Evolutionary conservation across 169 alveolate species (phyloP).

Genomic region (Eimeria maxima): DNA sequence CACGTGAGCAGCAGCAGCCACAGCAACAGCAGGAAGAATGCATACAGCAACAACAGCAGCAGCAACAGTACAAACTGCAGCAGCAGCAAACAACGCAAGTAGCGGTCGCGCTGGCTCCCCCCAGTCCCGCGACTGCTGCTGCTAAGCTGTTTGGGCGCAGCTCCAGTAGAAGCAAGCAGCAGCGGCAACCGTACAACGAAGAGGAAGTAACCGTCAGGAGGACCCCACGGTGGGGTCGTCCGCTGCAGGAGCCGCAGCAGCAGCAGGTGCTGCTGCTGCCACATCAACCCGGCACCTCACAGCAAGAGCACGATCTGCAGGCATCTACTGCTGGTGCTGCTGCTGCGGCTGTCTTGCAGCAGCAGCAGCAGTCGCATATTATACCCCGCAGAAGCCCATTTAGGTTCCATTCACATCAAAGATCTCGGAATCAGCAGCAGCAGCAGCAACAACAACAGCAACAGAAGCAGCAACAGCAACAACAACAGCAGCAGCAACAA

Average conservation of each 20-base stretch:
- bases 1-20: slow-evolving; percentile 28
- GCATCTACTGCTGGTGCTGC: not conserved
- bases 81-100: not conserved
- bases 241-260: not conserved
- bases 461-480: too few relatives aligned
- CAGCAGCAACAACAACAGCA: slow-evolving; percentile 37
- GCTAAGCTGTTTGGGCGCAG: not conserved
- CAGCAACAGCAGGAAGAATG: slow-evolving; percentile 11
- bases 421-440: slow-evolving; percentile 29
- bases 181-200: not conserved
- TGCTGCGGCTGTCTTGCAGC: not conserved
- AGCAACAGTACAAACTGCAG: slow-evolving; percentile 1
- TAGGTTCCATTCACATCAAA: not conserved
- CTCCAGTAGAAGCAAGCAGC: slow-evolving; percentile 20
- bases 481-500: too few relatives aligned
- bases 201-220: not conserved
- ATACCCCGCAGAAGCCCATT: not conserved
- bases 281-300: not conserved
- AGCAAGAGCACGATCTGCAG: not conserved
- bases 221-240: not conserved
- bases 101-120: too few relatives aligned
- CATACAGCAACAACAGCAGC: slow-evolving; percentile 2
- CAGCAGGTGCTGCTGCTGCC: not conserved
- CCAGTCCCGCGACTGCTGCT: too few relatives aligned
- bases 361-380: slow-evolving; percentile 36